These are phyloP conservation scores for Trebouxia sp. DNA, from an alignment of 139 green algal genomes.

Conservation along the genomic window DNA sequence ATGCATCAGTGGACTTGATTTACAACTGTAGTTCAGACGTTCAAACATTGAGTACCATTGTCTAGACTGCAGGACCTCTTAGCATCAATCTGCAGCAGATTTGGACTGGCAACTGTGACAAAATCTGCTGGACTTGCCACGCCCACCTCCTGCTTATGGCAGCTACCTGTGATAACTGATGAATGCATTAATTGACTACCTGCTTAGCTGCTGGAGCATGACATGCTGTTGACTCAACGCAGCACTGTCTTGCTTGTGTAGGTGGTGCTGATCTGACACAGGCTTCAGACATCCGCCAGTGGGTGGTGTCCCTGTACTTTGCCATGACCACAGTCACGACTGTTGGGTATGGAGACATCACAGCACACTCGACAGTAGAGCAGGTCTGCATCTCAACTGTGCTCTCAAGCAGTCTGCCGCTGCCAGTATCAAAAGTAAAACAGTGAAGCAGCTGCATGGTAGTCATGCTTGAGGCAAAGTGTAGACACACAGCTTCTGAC, in stretches of 20 bases:
- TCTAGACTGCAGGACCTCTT: neutral
- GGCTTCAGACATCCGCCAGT: neutral
- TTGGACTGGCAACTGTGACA: neutral
- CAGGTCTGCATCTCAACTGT: neutral
- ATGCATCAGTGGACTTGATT: too few relatives aligned
- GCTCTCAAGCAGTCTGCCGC: neutral
- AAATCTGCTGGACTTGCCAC: too few relatives aligned
- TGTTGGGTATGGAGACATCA: slow-evolving; percentile 45
- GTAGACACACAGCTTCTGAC: too few relatives aligned
- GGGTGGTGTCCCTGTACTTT: slow-evolving; percentile 25
- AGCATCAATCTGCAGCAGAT: neutral
- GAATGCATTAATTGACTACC: neutral
- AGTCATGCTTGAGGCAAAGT: too few relatives aligned
- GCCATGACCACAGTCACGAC: slow-evolving; percentile 31
- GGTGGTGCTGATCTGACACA: neutral
- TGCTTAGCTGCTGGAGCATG: neutral
- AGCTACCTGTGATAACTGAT: too few relatives aligned
- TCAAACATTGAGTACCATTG: too few relatives aligned
- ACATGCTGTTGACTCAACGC: too few relatives aligned
- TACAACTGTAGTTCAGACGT: too few relatives aligned
- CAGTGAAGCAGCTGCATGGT: too few relatives aligned
- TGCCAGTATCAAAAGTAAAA: too few relatives aligned
- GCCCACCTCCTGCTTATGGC: too few relatives aligned
- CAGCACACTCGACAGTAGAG: slow-evolving; percentile 22
- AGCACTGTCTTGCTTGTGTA: neutral